phyloP scores from a whole-genome alignment of 164 flowering plant species.

The Annona cherimola region DNA sequence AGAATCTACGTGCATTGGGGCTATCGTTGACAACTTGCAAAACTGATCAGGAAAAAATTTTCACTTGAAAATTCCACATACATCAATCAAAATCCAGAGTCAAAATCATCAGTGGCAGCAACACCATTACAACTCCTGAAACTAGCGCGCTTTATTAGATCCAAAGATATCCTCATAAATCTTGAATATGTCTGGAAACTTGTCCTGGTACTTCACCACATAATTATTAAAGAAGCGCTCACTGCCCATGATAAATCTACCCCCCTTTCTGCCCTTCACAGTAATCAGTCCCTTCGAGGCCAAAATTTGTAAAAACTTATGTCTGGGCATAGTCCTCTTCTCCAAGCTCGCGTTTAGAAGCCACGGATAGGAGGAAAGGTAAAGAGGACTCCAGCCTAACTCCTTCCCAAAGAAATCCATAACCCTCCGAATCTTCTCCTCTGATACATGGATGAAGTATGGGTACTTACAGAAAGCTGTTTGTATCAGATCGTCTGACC shows the following conservation, averaged over 20 bases:
- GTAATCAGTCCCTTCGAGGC: constrained; percentile 6
- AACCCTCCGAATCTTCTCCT: constrained; percentile 13
- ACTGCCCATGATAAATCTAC: neutral
- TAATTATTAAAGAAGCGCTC: constrained; percentile 5
- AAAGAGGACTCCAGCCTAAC: constrained; percentile 8
- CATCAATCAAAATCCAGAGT: too few species aligned
- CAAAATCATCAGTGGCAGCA: too few species aligned
- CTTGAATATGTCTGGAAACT: constrained; percentile 3
- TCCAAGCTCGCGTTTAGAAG: constrained; percentile 7
- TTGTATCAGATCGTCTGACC: constrained; percentile 18
- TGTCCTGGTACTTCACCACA: constrained; percentile 2
- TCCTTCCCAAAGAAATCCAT: constrained; percentile 18
- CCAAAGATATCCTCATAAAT: neutral
- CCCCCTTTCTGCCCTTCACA: neutral
- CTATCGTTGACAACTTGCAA: too few species aligned
- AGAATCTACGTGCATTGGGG: too few species aligned
- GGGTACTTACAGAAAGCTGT: constrained; percentile 14
- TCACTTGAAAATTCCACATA: too few species aligned
- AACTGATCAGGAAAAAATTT: too few species aligned
- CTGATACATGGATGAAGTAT: constrained; percentile 8
- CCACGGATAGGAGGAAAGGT: neutral
- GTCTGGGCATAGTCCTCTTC: constrained; percentile 18
- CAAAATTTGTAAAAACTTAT: neutral
- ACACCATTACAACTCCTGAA: neutral
- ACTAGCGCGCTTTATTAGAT: neutral